These are phyloP conservation scores for Lippia alba DNA, from an alignment of 305 asterid species.

Conservation along the genomic window DNA sequence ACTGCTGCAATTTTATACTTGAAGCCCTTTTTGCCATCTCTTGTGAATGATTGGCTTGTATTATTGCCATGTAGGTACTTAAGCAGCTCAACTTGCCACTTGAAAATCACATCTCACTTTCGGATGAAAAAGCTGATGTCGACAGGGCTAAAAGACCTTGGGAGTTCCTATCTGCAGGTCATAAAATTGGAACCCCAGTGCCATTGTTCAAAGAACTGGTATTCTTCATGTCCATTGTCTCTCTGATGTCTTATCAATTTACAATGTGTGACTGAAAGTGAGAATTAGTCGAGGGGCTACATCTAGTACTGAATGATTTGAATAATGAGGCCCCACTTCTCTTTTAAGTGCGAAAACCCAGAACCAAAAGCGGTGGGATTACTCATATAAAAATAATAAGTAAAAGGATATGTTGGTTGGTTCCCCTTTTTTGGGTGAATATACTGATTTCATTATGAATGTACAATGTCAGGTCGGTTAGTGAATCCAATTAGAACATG, in stretches of 20 bases:
- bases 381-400: too few species aligned
- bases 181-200: conserved; percentile 80
- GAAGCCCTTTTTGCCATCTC: conserved; percentile 17
- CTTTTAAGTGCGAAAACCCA: too few species aligned
- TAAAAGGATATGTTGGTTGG: too few species aligned
- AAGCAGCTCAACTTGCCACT: conserved; percentile 89
- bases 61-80: conserved; percentile 58
- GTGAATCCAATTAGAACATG: too few species aligned
- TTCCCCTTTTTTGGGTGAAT: too few species aligned
- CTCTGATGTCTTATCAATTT: conserved; percentile 24
- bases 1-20: conserved; percentile 7
- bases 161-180: conserved; percentile 82
- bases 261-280: conserved; percentile 12
- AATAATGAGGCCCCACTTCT: too few species aligned
- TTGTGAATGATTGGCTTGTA: conserved; percentile 25
- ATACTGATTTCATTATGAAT: too few species aligned
- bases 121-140: conserved; percentile 68
- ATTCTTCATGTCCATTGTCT: conserved; percentile 30
- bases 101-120: conserved; percentile 64
- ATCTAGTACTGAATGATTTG: too few species aligned
- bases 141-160: conserved; percentile 85
- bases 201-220: conserved; percentile 91
- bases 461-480: too few species aligned
- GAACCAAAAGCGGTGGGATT: too few species aligned
- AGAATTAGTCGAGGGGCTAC: neutral